phyloP scores from a whole-genome alignment of 352 stramenopile species.

The Elongisporangium prolatum region DNA sequence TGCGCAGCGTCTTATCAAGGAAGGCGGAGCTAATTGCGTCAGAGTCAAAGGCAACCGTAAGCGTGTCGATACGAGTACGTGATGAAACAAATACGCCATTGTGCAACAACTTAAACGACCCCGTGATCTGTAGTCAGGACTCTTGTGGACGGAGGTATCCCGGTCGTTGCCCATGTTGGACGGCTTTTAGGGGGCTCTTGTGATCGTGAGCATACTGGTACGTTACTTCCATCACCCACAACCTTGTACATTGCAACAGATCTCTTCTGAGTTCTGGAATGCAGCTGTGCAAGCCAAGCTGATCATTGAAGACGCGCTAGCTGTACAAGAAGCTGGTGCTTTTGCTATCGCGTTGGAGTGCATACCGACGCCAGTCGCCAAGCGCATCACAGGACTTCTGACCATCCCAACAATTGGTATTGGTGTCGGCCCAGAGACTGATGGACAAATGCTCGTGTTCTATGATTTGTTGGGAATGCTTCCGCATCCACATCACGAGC shows the following conservation, averaged over 20 bases:
- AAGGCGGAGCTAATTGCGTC: conserved; percentile 96
- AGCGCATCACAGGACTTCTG: conserved; percentile 92
- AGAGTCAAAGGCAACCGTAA: conserved; percentile 97
- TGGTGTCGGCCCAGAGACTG: conserved; percentile 91
- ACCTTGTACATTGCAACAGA: too few relatives aligned
- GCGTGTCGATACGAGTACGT: conserved; percentile 63
- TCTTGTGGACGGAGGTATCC: conserved; percentile 87
- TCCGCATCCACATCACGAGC: conserved; percentile 96
- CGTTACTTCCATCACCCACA: not conserved
- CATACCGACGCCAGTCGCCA: conserved; percentile 85
- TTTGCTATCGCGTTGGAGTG: conserved; percentile 93
- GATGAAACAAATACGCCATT: conserved; percentile 1
- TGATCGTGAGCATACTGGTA: conserved; percentile 93
- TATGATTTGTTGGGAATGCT: conserved; percentile 98
- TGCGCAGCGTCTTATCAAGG: conserved; percentile 93
- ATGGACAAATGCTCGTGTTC: conserved; percentile 97
- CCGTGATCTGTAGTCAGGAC: conserved; percentile 33
- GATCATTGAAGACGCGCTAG: conserved; percentile 96
- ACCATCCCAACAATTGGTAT: conserved; percentile 99
- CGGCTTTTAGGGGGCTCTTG: conserved; percentile 97
- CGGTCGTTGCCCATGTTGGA: conserved; percentile 97
- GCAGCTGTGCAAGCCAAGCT: conserved; percentile 74
- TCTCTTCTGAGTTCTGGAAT: not conserved
- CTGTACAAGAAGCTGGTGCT: conserved; percentile 92
- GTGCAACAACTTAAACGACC: conserved; percentile 18